A percentile compares a stretch with the other conserved stretches of the same genome.
Evolutionary conservation across 805 yeast genomes (phyloP).

Genomic region (Sugiyamaella lignohabitans): DNA sequence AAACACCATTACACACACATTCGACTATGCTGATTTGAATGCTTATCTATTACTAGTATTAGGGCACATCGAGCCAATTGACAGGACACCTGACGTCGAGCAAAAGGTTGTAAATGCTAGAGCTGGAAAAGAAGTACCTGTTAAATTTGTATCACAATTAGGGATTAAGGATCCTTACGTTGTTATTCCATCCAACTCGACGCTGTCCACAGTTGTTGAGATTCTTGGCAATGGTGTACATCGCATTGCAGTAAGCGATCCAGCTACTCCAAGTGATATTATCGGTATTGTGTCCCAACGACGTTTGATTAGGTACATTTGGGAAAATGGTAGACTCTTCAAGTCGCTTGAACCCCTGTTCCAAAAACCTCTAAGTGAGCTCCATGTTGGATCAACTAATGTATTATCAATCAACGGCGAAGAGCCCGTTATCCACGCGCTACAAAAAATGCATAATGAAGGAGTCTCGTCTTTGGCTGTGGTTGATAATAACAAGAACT

Average conservation of each 20-base stretch:
- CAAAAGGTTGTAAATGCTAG: slow-evolving; percentile 58
- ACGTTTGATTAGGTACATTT: slow-evolving; percentile 71
- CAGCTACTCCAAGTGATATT: slow-evolving; percentile 44
- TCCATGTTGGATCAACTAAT: slow-evolving; percentile 63
- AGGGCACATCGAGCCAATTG: slow-evolving; percentile 49
- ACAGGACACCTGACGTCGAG: slow-evolving; percentile 21
- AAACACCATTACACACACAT: slow-evolving; percentile 43
- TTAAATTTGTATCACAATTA: slow-evolving; percentile 74
- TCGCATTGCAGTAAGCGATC: slow-evolving; percentile 72
- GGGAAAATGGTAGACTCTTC: slow-evolving; percentile 90
- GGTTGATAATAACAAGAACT: slow-evolving; percentile 65
- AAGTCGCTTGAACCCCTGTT: slow-evolving; percentile 72
- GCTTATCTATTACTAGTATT: slow-evolving; percentile 78
- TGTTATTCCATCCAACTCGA: slow-evolving; percentile 56
- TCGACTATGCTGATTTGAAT: slow-evolving; percentile 87
- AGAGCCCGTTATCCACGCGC: slow-evolving; percentile 78
- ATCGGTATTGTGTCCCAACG: slow-evolving; percentile 89
- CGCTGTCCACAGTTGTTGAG: slow-evolving; percentile 69
- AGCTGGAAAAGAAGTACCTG: slow-evolving; percentile 85
- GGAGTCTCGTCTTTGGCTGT: slow-evolving; percentile 90
- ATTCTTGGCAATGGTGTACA: slow-evolving; percentile 94
- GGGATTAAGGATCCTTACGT: slow-evolving; percentile 86
- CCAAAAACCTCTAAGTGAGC: slow-evolving; percentile 59
- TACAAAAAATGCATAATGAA: slow-evolving; percentile 74
- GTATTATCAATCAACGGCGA: slow-evolving; percentile 85